These are phyloP conservation scores for Hyaloperonospora arabidopsidis DNA, from an alignment of 352 stramenopile species.

Conservation along the genomic window DNA sequence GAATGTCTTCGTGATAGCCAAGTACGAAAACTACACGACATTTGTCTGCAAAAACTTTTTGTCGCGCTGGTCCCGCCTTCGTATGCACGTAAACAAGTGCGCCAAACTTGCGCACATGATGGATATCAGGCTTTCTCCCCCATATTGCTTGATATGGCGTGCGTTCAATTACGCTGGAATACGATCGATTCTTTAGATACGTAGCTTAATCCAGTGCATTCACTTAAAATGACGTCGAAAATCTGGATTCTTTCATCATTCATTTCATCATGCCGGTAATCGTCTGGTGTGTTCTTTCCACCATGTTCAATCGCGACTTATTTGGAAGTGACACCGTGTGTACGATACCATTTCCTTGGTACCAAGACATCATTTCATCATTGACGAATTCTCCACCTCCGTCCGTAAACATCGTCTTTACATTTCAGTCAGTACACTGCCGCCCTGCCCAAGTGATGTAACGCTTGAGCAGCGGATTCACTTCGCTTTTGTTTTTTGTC, in stretches of 20 bases:
- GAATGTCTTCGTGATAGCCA: neutral
- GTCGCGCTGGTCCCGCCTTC: neutral
- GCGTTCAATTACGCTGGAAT: neutral
- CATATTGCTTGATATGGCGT: neutral
- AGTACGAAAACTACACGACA: neutral
- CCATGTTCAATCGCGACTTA: too few species aligned
- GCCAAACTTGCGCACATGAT: neutral
- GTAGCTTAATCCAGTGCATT: neutral
- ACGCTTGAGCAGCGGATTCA: too few species aligned
- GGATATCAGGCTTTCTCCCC: neutral
- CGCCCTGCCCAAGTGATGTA: neutral
- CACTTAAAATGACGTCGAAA: slow-evolving; percentile 2
- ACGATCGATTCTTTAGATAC: neutral
- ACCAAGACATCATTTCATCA: too few species aligned
- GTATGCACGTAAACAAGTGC: neutral
- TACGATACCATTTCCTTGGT: too few species aligned
- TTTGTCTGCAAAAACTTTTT: neutral
- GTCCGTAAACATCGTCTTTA: neutral
- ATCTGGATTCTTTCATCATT: too few species aligned
- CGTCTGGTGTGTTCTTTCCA: too few species aligned
- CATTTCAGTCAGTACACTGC: neutral
- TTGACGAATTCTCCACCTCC: too few species aligned
- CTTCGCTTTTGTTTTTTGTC: neutral
- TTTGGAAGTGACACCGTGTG: too few species aligned
- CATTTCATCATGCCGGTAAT: too few species aligned